Evolutionary conservation across 805 yeast species (phyloP), one percentile per base, ranked within the genome.

Genomic region (Candida michaelii): DNA sequence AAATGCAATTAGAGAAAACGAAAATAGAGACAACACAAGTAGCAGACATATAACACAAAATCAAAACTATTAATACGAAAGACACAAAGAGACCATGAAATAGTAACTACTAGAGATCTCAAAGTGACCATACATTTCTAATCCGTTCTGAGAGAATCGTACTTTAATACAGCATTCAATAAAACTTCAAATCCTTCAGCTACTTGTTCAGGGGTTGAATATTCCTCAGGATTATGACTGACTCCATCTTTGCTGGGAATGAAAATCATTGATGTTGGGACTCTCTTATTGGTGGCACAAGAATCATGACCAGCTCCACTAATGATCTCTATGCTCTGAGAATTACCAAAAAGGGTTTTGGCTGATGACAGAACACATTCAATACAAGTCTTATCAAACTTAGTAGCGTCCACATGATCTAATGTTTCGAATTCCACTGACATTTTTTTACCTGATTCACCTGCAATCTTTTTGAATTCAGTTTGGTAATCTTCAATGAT

Each of bases 291-390:
- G 1, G 84, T 79, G 16, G 76, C 71, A 51, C 87, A 80, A 6
- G 86, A 79, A 54, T 83, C 90, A 50, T 83, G 90, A 9, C 86
- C 88, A 4, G 89, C 88, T 21, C 90, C 89, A 49, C 84, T 77
- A 35, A 74, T 71, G 40, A 82, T 79, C 29, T 65, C 71, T 30
- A 69, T 62, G 9, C 67, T 63, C 29, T 68, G 56, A 1, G 65
- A 71, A 18, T 63, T 60, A 1, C 81, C 80, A 43, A 72, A 76
- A 27, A 76, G 54, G 18, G 71, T 77, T 14, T 54, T 47, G 0
- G 88, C 82, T 14, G 84, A 67, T 16, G 73, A 69, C 31, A 66
- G 62, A 14, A 83, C 82, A 48, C 82, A 71, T 2, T 63, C 56
- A 39, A 79, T 65, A 52, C 83, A 75, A 1, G 65, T 60, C n/a